A percentile compares a stretch with the other conserved stretches of the same genome.
Conservation (phyloP, 169 alveolate genomes). For the Plasmodium falciparum region DNA sequence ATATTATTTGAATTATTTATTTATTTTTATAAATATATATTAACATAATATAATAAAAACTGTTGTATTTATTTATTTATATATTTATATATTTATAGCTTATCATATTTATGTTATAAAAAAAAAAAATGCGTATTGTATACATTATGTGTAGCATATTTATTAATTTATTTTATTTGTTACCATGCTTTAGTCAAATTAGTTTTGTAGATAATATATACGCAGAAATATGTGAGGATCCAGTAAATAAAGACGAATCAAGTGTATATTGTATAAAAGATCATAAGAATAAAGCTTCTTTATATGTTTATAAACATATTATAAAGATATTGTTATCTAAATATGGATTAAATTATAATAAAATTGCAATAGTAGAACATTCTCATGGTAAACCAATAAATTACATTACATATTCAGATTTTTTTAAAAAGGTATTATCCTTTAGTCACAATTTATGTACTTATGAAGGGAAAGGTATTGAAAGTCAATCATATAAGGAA, state of each 20-base stretch:
- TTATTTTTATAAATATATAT: too few species aligned
- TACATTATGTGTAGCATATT: too few species aligned
- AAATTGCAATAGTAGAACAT: constrained; percentile 17
- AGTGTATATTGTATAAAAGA: constrained; percentile 14
- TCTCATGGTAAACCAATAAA: constrained; percentile 11
- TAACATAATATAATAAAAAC: too few species aligned
- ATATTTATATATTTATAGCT: too few species aligned
- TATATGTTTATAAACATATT: not conserved
- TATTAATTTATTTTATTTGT: too few species aligned
- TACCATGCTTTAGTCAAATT: too few species aligned
- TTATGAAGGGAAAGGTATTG: constrained; percentile 35
- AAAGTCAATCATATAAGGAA: constrained; percentile 11
- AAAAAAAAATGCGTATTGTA: too few species aligned
- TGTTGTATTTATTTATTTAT: too few species aligned
- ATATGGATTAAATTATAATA: not conserved
- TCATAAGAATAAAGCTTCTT: not conserved
- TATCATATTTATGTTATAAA: too few species aligned
- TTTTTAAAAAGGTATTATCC: not conserved
- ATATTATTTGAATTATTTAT: too few species aligned
- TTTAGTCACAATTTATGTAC: constrained; percentile 2
- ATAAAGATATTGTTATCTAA: not conserved
- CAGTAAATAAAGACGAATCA: constrained; percentile 9
- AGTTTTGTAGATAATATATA: not conserved
- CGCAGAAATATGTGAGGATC: not conserved
- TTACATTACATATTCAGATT: not conserved